Evolutionary conservation across 2,329 filamentous ascomycete species (phyloP).

Genomic region (Clarireedia hainanense): DNA sequence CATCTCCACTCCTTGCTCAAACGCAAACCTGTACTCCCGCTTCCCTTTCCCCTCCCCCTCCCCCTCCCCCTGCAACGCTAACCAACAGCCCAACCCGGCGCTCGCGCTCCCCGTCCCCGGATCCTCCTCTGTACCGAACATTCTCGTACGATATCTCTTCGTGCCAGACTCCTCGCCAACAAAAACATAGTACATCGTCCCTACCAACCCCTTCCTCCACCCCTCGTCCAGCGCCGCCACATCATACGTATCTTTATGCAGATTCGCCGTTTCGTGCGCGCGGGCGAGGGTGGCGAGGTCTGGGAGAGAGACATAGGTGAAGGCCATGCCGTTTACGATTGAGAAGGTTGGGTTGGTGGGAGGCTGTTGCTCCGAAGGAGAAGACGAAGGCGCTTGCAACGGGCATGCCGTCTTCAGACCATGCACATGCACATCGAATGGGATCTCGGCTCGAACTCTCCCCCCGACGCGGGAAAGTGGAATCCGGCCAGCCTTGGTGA

Average conservation of each 20-base stretch:
- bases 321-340: constrained; percentile 68
- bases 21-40: constrained; percentile 34
- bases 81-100: constrained; percentile 46
- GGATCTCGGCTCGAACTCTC: constrained; percentile 54
- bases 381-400: constrained; percentile 31
- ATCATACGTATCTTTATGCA: constrained; percentile 26
- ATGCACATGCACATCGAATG: constrained; percentile 60
- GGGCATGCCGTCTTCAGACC: constrained; percentile 12
- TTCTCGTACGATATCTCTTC: constrained; percentile 45
- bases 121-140: constrained; percentile 47
- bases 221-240: constrained; percentile 19
- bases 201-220: constrained; percentile 17
- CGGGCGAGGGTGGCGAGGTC: constrained; percentile 42
- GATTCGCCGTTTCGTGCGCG: constrained; percentile 24
- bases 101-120: constrained; percentile 57
- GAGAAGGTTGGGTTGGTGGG: constrained; percentile 38
- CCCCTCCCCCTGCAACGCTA: constrained; percentile 37
- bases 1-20: constrained; percentile 64
- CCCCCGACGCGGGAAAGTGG: constrained; percentile 36
- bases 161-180: constrained; percentile 21
- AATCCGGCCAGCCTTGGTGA: constrained; percentile 51
- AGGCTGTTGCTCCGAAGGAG: not conserved
- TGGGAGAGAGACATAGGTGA: constrained; percentile 56
- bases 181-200: constrained; percentile 24
- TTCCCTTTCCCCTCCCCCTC: constrained; percentile 22